A percentile compares a stretch with the other conserved stretches of the same genome.
Evolutionary conservation across 768 basidiomycete species (phyloP).

Genomic region (Boletus insuetus): DNA sequence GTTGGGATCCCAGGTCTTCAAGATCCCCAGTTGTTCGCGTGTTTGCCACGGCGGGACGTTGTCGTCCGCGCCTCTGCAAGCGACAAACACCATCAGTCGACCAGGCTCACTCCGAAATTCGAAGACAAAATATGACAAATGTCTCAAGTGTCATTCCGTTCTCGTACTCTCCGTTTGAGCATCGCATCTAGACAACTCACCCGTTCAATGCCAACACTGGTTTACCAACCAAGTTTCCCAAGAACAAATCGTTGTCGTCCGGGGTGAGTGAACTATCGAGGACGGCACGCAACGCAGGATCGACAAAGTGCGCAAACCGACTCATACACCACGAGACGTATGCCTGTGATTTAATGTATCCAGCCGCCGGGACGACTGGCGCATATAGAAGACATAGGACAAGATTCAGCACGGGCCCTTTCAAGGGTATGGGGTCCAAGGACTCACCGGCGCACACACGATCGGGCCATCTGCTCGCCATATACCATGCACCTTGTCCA

Average conservation of each 20-base stretch:
- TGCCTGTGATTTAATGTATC: conserved; percentile 82
- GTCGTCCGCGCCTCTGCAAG: conserved; percentile 66
- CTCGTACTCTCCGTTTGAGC: neutral
- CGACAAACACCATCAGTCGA: neutral
- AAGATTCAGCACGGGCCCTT: neutral
- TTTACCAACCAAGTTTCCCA: conserved; percentile 70
- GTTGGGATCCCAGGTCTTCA: conserved; percentile 55
- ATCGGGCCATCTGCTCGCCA: conserved; percentile 76
- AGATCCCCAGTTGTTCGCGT: conserved; percentile 56
- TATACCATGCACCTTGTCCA: conserved; percentile 86
- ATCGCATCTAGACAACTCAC: conserved; percentile 36
- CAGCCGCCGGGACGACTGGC: conserved; percentile 73
- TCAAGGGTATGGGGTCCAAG: neutral
- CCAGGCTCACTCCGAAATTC: neutral
- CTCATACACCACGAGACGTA: conserved; percentile 76
- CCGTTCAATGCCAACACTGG: conserved; percentile 79
- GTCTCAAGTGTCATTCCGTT: neutral
- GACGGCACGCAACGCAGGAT: conserved; percentile 69
- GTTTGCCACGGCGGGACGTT: conserved; percentile 90
- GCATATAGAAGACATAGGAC: neutral
- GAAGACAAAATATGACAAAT: neutral
- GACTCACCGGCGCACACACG: conserved; percentile 57
- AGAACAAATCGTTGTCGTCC: conserved; percentile 85
- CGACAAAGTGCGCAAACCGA: conserved; percentile 73
- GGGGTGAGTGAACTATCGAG: conserved; percentile 72